phyloP scores from a whole-genome alignment of 805 yeast species.

The Yamadazyma paraphyllophila region DNA sequence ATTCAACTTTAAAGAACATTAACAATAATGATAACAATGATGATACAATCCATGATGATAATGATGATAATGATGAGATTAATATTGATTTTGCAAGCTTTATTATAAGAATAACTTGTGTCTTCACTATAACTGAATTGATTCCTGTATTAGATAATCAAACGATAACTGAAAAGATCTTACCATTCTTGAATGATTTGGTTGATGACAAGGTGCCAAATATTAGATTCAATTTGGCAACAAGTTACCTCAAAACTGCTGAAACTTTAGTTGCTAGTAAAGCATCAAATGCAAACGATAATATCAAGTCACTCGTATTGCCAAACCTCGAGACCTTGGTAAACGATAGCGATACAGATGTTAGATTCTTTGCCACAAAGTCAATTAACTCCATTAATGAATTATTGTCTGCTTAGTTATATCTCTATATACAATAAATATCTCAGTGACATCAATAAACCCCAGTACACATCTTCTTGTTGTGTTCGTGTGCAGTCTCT shows the following conservation, averaged over 20 bases:
- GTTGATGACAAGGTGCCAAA: slow-evolving; percentile 86
- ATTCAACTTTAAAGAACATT: slow-evolving; percentile 9
- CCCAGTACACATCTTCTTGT: not conserved
- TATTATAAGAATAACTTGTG: slow-evolving; percentile 86
- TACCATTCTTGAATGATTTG: slow-evolving; percentile 77
- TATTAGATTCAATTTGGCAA: slow-evolving; percentile 92
- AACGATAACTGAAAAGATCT: slow-evolving; percentile 59
- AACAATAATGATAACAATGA: slow-evolving; percentile 15
- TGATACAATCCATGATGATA: slow-evolving; percentile 21
- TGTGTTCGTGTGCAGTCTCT: too few species aligned
- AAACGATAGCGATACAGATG: slow-evolving; percentile 83
- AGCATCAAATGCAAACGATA: slow-evolving; percentile 18
- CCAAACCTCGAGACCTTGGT: slow-evolving; percentile 65
- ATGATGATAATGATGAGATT: slow-evolving; percentile 19
- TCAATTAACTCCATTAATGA: slow-evolving; percentile 29
- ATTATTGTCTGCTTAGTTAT: slow-evolving; percentile 2
- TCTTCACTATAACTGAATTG: slow-evolving; percentile 82
- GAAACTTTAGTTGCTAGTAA: slow-evolving; percentile 42
- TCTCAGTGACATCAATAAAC: not conserved
- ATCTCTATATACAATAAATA: not conserved
- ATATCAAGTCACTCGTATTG: slow-evolving; percentile 46
- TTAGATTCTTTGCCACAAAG: slow-evolving; percentile 76
- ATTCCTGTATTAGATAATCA: slow-evolving; percentile 63
- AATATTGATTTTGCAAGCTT: slow-evolving; percentile 64
- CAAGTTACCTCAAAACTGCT: slow-evolving; percentile 64